These are phyloP conservation scores for Tulasnella calospora DNA, from an alignment of 768 basidiomycete species.

Conservation along the genomic window DNA sequence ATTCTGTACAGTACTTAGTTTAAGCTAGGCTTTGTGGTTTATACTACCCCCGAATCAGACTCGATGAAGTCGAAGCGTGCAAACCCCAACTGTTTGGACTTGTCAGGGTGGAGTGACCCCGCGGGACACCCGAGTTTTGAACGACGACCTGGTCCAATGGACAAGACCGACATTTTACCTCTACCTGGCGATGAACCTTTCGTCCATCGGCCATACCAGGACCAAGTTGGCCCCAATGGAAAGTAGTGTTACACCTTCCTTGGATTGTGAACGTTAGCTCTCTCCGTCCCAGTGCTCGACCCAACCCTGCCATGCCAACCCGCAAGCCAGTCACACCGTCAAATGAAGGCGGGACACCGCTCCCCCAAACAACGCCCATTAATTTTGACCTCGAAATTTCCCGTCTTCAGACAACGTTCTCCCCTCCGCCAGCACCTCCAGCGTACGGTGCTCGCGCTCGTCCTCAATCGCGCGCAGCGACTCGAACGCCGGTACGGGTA, in stretches of 20 bases:
- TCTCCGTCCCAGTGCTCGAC: neutral
- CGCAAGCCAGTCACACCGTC: slow-evolving; percentile 12
- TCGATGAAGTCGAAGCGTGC: neutral
- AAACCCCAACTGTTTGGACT: neutral
- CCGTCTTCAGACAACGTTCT: slow-evolving; percentile 8
- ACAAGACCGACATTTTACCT: slow-evolving; percentile 2
- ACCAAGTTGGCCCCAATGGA: neutral
- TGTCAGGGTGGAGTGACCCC: neutral
- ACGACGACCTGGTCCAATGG: slow-evolving; percentile 7
- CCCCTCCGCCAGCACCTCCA: slow-evolving; percentile 17
- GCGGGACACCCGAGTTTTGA: neutral
- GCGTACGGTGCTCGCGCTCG: slow-evolving; percentile 19
- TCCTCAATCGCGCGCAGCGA: slow-evolving; percentile 12
- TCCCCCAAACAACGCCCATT: slow-evolving; percentile 16
- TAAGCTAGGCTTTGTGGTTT: neutral
- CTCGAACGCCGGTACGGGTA: neutral
- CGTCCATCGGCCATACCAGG: neutral
- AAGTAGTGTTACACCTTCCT: neutral
- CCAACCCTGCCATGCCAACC: neutral
- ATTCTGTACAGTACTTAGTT: neutral
- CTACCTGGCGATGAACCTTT: neutral
- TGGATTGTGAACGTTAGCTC: neutral
- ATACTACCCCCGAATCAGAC: neutral
- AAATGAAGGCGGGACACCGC: slow-evolving; percentile 9
- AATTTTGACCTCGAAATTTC: neutral